A percentile compares a stretch with the other conserved stretches of the same genome.
Conservation (phyloP, 345 rosid species). For the Ceriops zippeliana region DNA sequence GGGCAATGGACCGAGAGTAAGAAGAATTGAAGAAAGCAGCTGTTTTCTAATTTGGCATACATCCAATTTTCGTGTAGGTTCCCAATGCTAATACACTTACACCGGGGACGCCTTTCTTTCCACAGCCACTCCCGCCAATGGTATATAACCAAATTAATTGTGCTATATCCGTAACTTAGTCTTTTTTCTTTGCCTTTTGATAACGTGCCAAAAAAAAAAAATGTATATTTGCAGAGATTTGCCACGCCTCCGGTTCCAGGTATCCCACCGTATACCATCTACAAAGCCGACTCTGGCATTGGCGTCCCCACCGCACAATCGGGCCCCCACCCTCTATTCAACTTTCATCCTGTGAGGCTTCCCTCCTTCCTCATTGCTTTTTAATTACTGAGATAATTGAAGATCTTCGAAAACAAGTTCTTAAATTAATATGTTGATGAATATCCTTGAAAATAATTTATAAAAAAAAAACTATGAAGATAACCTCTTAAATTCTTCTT, state of each 20-base stretch:
- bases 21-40: neutral
- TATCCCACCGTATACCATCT: slow-evolving; percentile 32
- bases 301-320: slow-evolving; percentile 38
- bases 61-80: slow-evolving; percentile 26
- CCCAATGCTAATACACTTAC: slow-evolving; percentile 34
- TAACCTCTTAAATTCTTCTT: neutral
- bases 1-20: neutral
- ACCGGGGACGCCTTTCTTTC: slow-evolving; percentile 57
- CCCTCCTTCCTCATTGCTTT: slow-evolving; percentile 6
- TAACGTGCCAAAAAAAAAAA: neutral
- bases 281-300: slow-evolving; percentile 39
- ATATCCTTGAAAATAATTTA: neutral
- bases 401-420: neutral
- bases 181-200: neutral
- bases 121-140: slow-evolving; percentile 44
- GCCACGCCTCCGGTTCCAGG: slow-evolving; percentile 46
- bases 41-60: slow-evolving; percentile 2
- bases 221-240: slow-evolving; percentile 41
- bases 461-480: neutral
- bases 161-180: slow-evolving; percentile 8
- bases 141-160: slow-evolving; percentile 33
- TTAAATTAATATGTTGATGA: neutral
- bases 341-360: slow-evolving; percentile 61
- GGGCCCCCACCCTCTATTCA: slow-evolving; percentile 44
- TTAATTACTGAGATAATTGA: neutral